phyloP scores from a whole-genome alignment of 495 filamentous ascomycete species.

The Penicillium longicatenatum region DNA sequence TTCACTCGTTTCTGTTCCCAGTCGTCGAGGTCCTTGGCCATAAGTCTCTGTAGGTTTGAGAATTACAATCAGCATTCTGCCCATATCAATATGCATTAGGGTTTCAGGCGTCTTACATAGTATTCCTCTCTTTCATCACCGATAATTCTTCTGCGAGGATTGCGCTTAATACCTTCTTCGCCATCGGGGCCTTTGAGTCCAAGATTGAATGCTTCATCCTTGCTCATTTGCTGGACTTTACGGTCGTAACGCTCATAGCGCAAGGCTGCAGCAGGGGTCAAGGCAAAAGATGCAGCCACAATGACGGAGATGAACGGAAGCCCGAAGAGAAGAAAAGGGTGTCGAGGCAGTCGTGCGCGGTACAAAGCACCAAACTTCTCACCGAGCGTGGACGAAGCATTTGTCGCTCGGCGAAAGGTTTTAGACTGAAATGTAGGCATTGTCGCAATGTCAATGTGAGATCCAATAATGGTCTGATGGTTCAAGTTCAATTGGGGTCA shows the following conservation, averaged over 20 bases:
- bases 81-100: not conserved
- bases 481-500: not conserved
- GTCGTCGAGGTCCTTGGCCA: slow-evolving; percentile 87
- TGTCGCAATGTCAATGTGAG: slow-evolving; percentile 5
- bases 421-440: slow-evolving; percentile 79
- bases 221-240: slow-evolving; percentile 75
- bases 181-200: slow-evolving; percentile 60
- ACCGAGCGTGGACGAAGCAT: slow-evolving; percentile 50
- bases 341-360: slow-evolving; percentile 64
- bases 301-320: slow-evolving; percentile 92
- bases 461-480: not conserved
- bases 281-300: slow-evolving; percentile 90
- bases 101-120: slow-evolving; percentile 66
- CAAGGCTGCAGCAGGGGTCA: slow-evolving; percentile 90
- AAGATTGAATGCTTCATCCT: slow-evolving; percentile 75
- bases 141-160: slow-evolving; percentile 45
- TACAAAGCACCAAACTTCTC: slow-evolving; percentile 76
- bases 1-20: slow-evolving; percentile 97
- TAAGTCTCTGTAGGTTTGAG: slow-evolving; percentile 63
- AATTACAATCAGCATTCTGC: slow-evolving; percentile 11
- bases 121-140: slow-evolving; percentile 85
- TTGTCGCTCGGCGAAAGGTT: slow-evolving; percentile 60
- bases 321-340: slow-evolving; percentile 92
- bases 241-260: slow-evolving; percentile 91
- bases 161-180: slow-evolving; percentile 49